Conservation (phyloP, 192 early-diverging fungal genomes). For the Ambispora gerdemannii region DNA sequence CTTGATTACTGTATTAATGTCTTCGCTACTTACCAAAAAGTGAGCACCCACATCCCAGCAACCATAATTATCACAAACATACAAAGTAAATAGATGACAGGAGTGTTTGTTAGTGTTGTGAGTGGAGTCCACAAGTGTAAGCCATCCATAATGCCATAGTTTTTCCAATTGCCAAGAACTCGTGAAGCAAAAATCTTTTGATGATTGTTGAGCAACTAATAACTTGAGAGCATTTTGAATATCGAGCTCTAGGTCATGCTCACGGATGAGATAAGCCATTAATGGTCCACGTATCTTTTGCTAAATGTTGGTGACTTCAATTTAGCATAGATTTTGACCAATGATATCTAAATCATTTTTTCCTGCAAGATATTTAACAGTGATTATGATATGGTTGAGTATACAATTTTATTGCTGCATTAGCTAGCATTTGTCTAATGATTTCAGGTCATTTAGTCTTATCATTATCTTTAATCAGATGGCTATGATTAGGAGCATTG, state of each 20-base stretch:
- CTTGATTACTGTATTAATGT: slow-evolving; percentile 14
- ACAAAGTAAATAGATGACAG: slow-evolving; percentile 29
- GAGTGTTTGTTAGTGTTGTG: slow-evolving; percentile 29
- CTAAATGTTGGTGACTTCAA: slow-evolving; percentile 17
- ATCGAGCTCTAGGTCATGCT: not conserved
- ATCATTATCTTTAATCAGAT: not conserved
- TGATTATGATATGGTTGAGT: not conserved
- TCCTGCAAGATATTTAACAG: not conserved
- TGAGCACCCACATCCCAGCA: slow-evolving; percentile 31
- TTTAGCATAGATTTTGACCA: slow-evolving; percentile 1
- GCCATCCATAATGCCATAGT: slow-evolving; percentile 19
- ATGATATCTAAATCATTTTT: not conserved
- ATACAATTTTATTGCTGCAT: slow-evolving; percentile 8
- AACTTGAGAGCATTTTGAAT: not conserved
- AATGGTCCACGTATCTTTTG: not conserved
- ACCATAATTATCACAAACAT: slow-evolving; percentile 19
- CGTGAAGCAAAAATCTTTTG: slow-evolving; percentile 10
- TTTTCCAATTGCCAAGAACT: slow-evolving; percentile 15
- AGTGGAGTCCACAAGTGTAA: slow-evolving; percentile 30
- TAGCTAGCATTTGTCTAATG: not conserved
- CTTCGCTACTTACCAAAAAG: slow-evolving; percentile 27
- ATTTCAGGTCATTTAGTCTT: not conserved
- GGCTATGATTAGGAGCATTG: not conserved
- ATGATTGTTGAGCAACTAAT: not conserved
- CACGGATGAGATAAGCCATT: not conserved